These are phyloP conservation scores for Ophiocordyceps camponoti-leonardi DNA, from an alignment of 2,329 filamentous ascomycete genomes.

Conservation along the genomic window DNA sequence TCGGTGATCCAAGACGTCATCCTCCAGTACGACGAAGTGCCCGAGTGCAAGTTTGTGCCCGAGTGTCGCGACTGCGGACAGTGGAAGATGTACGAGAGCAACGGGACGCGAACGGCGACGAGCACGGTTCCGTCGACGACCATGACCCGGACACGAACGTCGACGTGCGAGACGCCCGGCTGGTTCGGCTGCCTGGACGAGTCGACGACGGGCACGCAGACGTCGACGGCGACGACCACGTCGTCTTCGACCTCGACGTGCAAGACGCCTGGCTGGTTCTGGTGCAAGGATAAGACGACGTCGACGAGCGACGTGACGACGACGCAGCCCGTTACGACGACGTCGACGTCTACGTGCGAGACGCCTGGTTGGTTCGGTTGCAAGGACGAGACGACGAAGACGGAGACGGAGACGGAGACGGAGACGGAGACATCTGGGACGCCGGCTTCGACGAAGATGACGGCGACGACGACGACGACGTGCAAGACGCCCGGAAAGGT, in stretches of 20 bases:
- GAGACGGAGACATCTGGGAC: slow-evolving; percentile 5
- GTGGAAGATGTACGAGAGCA: slow-evolving; percentile 93
- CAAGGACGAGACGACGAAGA: slow-evolving; percentile 6
- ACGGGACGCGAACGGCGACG: slow-evolving; percentile 55
- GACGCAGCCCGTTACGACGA: slow-evolving; percentile 8
- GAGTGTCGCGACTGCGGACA: slow-evolving; percentile 79
- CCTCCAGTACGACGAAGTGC: slow-evolving; percentile 63
- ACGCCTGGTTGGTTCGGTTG: slow-evolving; percentile 1
- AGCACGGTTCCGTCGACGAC: slow-evolving; percentile 41
- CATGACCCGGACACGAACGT: slow-evolving; percentile 59
- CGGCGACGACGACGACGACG: slow-evolving; percentile 6
- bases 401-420: too few species aligned
- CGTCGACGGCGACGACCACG: slow-evolving; percentile 14
- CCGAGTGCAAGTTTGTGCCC: slow-evolving; percentile 56
- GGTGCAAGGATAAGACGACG: slow-evolving; percentile 35
- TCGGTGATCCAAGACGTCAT: slow-evolving; percentile 80
- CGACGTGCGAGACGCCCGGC: slow-evolving; percentile 78
- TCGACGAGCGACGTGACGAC: slow-evolving; percentile 17
- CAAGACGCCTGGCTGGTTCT: slow-evolving; percentile 48
- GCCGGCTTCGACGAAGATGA: slow-evolving; percentile 9
- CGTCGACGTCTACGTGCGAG: slow-evolving; percentile 7
- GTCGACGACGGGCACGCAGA: slow-evolving; percentile 28
- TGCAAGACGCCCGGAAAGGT: slow-evolving; percentile 37
- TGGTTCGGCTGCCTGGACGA: slow-evolving; percentile 76
- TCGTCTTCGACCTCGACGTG: slow-evolving; percentile 36